These are phyloP conservation scores for Lentinula lateritia DNA, from an alignment of 768 basidiomycete genomes.

Conservation along the genomic window DNA sequence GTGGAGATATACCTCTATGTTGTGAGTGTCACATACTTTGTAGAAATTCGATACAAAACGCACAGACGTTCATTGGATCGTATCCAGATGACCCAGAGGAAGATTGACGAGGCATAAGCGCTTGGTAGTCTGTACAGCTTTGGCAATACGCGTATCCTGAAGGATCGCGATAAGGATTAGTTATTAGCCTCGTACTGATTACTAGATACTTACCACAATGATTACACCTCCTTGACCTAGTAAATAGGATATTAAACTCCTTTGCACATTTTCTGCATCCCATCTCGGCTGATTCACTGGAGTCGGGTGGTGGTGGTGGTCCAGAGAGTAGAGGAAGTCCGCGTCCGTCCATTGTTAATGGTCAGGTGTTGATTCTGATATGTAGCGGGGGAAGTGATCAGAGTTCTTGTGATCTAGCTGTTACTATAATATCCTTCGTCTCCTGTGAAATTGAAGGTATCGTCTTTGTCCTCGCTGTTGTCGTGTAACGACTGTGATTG, in stretches of 20 bases:
- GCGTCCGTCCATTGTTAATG: not conserved
- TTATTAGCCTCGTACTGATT: not conserved
- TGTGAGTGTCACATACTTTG: slow-evolving; percentile 38
- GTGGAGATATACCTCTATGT: slow-evolving; percentile 1
- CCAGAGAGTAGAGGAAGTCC: slow-evolving; percentile 65
- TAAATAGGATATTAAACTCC: slow-evolving; percentile 66
- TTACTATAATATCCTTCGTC: too few species aligned
- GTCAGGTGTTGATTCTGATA: not conserved
- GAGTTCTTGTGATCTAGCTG: too few species aligned
- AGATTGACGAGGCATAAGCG: slow-evolving; percentile 59
- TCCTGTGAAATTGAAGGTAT: too few species aligned
- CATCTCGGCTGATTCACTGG: slow-evolving; percentile 21
- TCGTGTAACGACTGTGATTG: not conserved
- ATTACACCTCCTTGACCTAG: slow-evolving; percentile 60
- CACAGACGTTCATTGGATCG: slow-evolving; percentile 63
- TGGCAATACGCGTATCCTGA: slow-evolving; percentile 70
- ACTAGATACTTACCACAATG: slow-evolving; percentile 54
- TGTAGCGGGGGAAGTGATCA: not conserved
- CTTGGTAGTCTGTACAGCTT: slow-evolving; percentile 71
- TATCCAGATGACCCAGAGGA: slow-evolving; percentile 43
- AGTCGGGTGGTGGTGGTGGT: slow-evolving; percentile 43
- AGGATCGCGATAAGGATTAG: not conserved
- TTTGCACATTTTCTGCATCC: slow-evolving; percentile 68
- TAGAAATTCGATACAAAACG: slow-evolving; percentile 66
- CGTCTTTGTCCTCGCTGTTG: not conserved